Evolutionary conservation across 352 stramenopile species (phyloP), one percentile per base, ranked within the genome.

Genomic region (Saprolegnia parasitica): DNA sequence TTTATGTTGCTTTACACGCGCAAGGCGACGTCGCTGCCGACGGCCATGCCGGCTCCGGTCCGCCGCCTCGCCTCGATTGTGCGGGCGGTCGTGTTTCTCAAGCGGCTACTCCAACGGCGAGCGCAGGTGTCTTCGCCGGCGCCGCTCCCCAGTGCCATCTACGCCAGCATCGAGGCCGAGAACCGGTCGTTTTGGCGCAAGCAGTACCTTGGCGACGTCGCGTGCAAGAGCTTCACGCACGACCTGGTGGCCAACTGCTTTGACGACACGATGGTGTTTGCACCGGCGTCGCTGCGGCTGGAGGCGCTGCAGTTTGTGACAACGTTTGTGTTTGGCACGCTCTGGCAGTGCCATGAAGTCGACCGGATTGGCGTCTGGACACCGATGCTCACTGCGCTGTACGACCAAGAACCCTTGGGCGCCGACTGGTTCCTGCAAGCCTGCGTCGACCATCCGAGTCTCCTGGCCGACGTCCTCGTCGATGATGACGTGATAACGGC

Each of bases 1-100:
- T 96, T 96, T 47, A 95, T 96, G 86, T 75, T 96, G 9, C 83
- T 95, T 49, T 96, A 96, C 65, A 78, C 85, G 13, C 83, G 85
- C 35, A 77, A 78, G 23, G 76, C 77, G 39, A 75, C 84, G 0
- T 77, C 78, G 24, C 56, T 92, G 6, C 70, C 55, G 15, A 35
- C 77, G 10, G 65, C 77, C 10, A n/a, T 18, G 11, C 10, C 13
- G 50, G 15, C 26, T 1, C 50, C 21, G 1, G 26, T n/a, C n/a
- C 11, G 15, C 40, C 35, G 35, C 26, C 32, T 65, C 54, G 20
- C n/a, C 4, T 26, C 40, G 40, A 18, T 52, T 35, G 57, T 35
- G 9, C 35, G 46, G 2, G 57, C 57, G 9, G 20, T 64, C 5
- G 5, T 71, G 20, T 78, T 78, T 49, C 42, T 76, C 20, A 56